Evolutionary conservation across 345 rosid species (phyloP), one percentile per base, ranked within the genome.

Genomic region (Kernera saxatilis): DNA sequence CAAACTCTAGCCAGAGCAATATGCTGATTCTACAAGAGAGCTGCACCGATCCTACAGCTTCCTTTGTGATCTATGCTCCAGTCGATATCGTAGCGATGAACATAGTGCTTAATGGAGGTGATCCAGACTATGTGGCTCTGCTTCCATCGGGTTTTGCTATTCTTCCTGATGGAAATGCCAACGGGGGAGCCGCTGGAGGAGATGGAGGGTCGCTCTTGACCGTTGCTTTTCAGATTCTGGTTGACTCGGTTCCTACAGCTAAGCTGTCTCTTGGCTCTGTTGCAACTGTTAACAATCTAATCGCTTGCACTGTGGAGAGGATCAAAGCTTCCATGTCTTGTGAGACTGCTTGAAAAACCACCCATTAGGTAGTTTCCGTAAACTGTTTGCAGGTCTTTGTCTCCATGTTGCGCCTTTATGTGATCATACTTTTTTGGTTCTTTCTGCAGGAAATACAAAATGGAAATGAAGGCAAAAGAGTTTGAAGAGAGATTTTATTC

Each of bases 181-280:
- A 36, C 36, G 37, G 66, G 29, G 75, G 54, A 8, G 58, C 13
- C 14, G 6, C 58, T 10, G 56, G 50, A 41, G 74, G 88, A 11
- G 74, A 69, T 26, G 79, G 79, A 46, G 98, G 98, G 35, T 88
- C 97, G 5, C 94, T 93, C 23, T 78, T 93, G 44, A 93, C 98
- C 1, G 98, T 93, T 33, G 97, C 98, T 0, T 93, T 93, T 67
- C 98, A 93, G 88, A 93, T 93, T 44, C 76, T 93, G 71, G 98
- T 93, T n/a, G 97, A 90, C 43, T 90, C 97, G 0, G 84, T 88
- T 72, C 98, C 98, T 2, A 90, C 98, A 0, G 97, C 98, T 10
- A 90, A 93, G 69, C 83, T 93, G 18, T 90, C 97, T 56, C 97
- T 90, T 59, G 98, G 97, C 22, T 93, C 97, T 0, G 97, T 93